Conservation (phyloP, 179 eudicot species). For the Beta macrorhiza region DNA sequence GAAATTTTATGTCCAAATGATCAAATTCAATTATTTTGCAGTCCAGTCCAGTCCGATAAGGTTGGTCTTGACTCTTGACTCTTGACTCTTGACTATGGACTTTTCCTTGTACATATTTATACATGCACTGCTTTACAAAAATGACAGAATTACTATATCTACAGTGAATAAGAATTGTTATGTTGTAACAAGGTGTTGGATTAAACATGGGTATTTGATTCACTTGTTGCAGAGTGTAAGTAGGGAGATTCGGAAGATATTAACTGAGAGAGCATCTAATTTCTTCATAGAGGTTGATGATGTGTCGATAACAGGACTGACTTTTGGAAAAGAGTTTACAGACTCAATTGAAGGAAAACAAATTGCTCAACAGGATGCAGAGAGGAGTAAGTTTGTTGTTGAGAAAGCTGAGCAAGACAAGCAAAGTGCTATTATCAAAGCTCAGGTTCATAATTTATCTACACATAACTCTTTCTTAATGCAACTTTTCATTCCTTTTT, state of each 20-base stretch:
- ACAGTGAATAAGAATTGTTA: no score
- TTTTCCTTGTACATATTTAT: no score
- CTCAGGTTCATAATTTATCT: conserved; percentile 45
- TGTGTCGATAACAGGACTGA: conserved; percentile 66
- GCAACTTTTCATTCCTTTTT: background rate
- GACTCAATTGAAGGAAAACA: conserved; percentile 79
- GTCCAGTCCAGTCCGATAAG: no score
- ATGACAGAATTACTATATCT: no score
- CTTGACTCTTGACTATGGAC: no score
- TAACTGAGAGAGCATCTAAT: conserved; percentile 57
- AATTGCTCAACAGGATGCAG: conserved; percentile 83
- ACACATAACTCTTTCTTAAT: background rate
- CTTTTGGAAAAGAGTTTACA: conserved; percentile 66
- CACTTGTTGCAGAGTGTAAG: conserved; percentile 51
- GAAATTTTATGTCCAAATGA: no score
- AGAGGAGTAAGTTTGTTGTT: conserved; percentile 77
- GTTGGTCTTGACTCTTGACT: no score
- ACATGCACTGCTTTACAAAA: no score
- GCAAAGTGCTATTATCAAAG: conserved; percentile 63
- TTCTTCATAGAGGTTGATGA: conserved; percentile 72
- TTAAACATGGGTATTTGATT: background rate
- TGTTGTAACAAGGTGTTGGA: background rate
- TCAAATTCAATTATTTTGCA: no score
- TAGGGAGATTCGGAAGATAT: conserved; percentile 56
- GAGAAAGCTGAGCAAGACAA: conserved; percentile 92